Percentiles rank a stretch among this genome's conserved stretches.
Conservation (phyloP, 2,329 filamentous ascomycete species). For the Thelonectria rubi region DNA sequence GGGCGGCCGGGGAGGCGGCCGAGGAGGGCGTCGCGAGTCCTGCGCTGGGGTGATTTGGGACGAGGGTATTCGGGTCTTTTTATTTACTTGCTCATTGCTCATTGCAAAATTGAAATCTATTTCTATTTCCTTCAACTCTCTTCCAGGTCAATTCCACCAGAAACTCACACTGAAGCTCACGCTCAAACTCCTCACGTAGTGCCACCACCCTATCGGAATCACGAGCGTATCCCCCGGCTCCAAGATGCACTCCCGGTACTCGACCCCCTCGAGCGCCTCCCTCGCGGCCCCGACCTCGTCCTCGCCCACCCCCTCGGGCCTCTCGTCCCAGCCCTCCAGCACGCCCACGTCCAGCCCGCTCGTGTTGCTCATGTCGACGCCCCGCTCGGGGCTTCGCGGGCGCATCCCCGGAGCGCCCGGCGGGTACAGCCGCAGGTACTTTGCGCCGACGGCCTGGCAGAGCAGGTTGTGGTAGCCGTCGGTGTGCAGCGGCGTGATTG, state of each 20-base stretch:
- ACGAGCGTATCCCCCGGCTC: slow-evolving; percentile 86
- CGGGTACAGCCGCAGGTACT: slow-evolving; percentile 90
- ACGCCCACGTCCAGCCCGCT: slow-evolving; percentile 80
- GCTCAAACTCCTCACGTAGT: slow-evolving; percentile 88
- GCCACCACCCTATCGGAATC: slow-evolving; percentile 97
- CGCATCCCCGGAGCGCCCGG: slow-evolving; percentile 70
- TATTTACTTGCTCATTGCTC: slow-evolving; percentile 4
- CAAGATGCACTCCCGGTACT: slow-evolving; percentile 81
- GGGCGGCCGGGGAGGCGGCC: slow-evolving; percentile 42
- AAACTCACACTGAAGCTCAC: slow-evolving; percentile 96
- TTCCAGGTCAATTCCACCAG: slow-evolving; percentile 79
- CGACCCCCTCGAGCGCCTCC: slow-evolving; percentile 63
- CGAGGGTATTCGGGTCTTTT: background rate
- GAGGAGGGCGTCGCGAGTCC: slow-evolving; percentile 44
- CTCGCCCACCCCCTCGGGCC: slow-evolving; percentile 38
- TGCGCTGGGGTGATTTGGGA: slow-evolving; percentile 30
- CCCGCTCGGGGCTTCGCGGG: slow-evolving; percentile 69
- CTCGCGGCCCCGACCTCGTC: slow-evolving; percentile 51
- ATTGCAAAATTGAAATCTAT: background rate
- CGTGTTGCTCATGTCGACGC: slow-evolving; percentile 93
- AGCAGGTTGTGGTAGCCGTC: slow-evolving; percentile 95
- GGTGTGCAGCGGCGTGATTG: slow-evolving; percentile 91
- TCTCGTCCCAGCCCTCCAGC: slow-evolving; percentile 67
- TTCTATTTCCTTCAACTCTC: background rate
- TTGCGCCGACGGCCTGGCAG: slow-evolving; percentile 86